Evolutionary conservation across 768 basidiomycete species (phyloP).

Genomic region (Boletus sensibilis): DNA sequence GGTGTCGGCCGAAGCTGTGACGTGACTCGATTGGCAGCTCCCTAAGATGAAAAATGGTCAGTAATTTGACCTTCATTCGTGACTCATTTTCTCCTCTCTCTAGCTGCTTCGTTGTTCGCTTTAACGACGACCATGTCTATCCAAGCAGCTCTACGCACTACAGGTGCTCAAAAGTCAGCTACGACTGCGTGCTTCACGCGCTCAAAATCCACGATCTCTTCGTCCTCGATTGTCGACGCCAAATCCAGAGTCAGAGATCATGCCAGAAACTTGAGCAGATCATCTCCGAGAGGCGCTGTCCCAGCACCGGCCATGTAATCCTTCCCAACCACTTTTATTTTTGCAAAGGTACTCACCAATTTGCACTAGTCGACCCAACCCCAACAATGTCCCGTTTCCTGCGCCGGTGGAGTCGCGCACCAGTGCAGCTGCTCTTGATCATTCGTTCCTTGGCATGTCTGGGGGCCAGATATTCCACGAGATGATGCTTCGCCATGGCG

Average conservation of each 20-base stretch:
- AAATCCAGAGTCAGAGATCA: conserved; percentile 79
- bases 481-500: conserved; percentile 97
- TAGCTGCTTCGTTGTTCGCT: conserved; percentile 10
- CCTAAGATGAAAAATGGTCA: conserved; percentile 1
- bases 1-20: conserved; percentile 27
- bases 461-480: conserved; percentile 99
- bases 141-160: conserved; percentile 42
- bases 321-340: not conserved
- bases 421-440: conserved; percentile 58
- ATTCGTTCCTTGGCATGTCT: conserved; percentile 89
- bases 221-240: conserved; percentile 67
- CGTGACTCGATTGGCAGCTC: conserved; percentile 22
- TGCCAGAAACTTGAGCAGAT: conserved; percentile 71
- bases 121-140: conserved; percentile 40
- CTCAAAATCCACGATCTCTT: conserved; percentile 49
- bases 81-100: conserved; percentile 4
- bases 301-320: conserved; percentile 63
- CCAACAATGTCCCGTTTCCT: conserved; percentile 37
- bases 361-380: conserved; percentile 52
- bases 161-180: conserved; percentile 38
- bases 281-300: conserved; percentile 57
- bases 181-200: conserved; percentile 40
- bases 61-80: conserved; percentile 5
- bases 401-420: conserved; percentile 38
- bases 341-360: conserved; percentile 38